These are phyloP conservation scores for Paraleonurus japonicus DNA, from an alignment of 257 asterid genomes.

Conservation along the genomic window DNA sequence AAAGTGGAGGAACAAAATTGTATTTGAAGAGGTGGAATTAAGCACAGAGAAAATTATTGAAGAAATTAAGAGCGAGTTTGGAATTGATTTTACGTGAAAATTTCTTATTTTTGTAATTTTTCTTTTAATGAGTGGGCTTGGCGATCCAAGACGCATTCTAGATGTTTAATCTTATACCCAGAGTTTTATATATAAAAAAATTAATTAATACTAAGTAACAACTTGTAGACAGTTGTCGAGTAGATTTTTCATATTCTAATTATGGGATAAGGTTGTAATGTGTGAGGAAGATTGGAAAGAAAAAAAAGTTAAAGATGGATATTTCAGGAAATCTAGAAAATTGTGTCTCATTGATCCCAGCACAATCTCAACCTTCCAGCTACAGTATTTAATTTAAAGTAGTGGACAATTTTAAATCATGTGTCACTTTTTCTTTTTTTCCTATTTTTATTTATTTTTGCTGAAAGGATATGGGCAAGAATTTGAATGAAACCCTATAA, in stretches of 20 bases:
- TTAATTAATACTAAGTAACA: too few relatives aligned
- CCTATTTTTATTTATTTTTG: not conserved
- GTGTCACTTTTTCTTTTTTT: not conserved
- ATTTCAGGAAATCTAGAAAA: constrained; percentile 21
- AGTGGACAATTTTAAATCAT: not conserved
- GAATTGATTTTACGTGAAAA: too few relatives aligned
- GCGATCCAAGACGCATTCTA: too few relatives aligned
- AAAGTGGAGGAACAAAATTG: too few relatives aligned
- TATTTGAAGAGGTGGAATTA: too few relatives aligned
- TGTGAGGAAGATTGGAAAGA: not conserved
- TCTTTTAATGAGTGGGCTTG: too few relatives aligned
- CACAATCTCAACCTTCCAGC: constrained; percentile 13
- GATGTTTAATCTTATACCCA: too few relatives aligned
- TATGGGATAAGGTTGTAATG: not conserved
- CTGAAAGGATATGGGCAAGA: constrained; percentile 33
- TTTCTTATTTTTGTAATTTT: too few relatives aligned
- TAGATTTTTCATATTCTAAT: not conserved
- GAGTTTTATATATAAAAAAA: too few relatives aligned
- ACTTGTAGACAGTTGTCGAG: not conserved
- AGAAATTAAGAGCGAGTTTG: too few relatives aligned
- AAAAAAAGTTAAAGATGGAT: not conserved
- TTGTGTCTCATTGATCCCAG: constrained; percentile 30
- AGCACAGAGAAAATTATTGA: too few relatives aligned
- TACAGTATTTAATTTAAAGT: not conserved
- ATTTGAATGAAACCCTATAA: constrained; percentile 16